These are phyloP conservation scores for Didymella glomerata DNA, from an alignment of 2,329 filamentous ascomycete species.

Conservation along the genomic window DNA sequence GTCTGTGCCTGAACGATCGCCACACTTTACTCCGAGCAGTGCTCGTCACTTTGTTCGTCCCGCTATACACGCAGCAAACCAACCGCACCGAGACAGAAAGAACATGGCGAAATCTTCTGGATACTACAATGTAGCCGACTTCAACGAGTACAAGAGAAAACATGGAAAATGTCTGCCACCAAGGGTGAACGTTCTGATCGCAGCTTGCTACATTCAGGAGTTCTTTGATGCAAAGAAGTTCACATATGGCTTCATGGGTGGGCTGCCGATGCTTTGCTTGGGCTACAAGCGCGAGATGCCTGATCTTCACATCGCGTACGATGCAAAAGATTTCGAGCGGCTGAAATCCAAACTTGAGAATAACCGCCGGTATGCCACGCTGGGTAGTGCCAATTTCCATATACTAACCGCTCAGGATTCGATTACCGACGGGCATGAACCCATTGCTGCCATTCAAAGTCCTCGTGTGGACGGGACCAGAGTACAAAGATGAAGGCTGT, in stretches of 20 bases:
- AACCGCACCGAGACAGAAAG: neutral
- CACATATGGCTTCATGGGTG: conserved; percentile 43
- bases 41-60: neutral
- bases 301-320: conserved; percentile 47
- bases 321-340: conserved; percentile 41
- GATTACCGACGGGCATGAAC: conserved; percentile 42
- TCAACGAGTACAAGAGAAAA: conserved; percentile 33
- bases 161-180: conserved; percentile 32
- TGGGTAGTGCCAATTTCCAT: too few relatives aligned
- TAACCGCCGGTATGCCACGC: conserved; percentile 37
- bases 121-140: conserved; percentile 39
- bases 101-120: conserved; percentile 33
- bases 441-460: conserved; percentile 42
- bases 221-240: conserved; percentile 46
- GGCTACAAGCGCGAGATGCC: conserved; percentile 43
- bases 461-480: conserved; percentile 45
- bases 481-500: conserved; percentile 40
- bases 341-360: conserved; percentile 40
- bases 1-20: neutral
- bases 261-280: conserved; percentile 44
- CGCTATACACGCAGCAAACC: neutral
- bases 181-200: conserved; percentile 40
- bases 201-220: conserved; percentile 37
- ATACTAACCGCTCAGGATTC: conserved; percentile 37
- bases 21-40: neutral